Conservation (phyloP, 768 basidiomycete species). For the Saitozyma podzolica region DNA sequence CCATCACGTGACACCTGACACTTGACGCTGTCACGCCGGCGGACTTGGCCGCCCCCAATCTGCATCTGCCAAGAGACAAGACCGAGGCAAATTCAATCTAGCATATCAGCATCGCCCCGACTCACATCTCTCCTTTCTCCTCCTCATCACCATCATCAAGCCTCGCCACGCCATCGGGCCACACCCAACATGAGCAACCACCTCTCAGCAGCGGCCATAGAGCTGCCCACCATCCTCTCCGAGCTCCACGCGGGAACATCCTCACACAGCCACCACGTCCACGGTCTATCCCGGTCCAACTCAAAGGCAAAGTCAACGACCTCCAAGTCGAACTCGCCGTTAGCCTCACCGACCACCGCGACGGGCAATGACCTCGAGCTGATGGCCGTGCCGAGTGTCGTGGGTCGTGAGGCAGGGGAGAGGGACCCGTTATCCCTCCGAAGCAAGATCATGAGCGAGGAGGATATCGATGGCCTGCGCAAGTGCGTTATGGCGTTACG, state of each 20-base stretch:
- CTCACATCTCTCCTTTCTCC: neutral
- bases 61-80: too few relatives aligned
- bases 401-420: constrained; percentile 46
- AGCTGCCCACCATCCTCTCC: constrained; percentile 6
- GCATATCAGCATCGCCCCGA: neutral
- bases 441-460: constrained; percentile 40
- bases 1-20: too few relatives aligned
- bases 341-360: neutral
- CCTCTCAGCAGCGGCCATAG: constrained; percentile 3
- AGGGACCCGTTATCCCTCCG: constrained; percentile 46
- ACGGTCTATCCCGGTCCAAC: neutral
- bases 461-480: constrained; percentile 37
- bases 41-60: too few relatives aligned
- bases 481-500: constrained; percentile 38
- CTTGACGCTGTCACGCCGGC: too few relatives aligned
- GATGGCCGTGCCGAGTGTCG: constrained; percentile 32
- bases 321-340: neutral
- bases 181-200: neutral
- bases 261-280: neutral
- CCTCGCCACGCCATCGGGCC: neutral
- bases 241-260: constrained; percentile 1
- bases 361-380: constrained; percentile 34
- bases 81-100: too few relatives aligned
- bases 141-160: neutral
- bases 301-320: neutral